Base-by-base conservation (phyloP, 306 rosid species). In the Cyclanthera cordifolia region DNA sequence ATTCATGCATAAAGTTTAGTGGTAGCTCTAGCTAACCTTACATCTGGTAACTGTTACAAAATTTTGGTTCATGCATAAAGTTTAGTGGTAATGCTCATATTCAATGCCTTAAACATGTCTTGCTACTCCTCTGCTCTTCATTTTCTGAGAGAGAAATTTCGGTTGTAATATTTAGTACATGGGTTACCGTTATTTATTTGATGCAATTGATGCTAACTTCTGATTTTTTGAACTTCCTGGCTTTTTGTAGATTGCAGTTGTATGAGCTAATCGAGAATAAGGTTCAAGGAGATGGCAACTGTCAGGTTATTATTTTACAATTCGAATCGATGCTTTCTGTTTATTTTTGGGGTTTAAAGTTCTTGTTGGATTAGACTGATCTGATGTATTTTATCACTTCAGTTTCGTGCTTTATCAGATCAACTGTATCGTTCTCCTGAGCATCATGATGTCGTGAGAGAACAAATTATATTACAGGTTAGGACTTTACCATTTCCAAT, bases 371-470 rank as follows among this genome's bases (percentile, higher is more conserved):
- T n/a, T n/a, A n/a, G n/a, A n/a, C n/a, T n/a, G n/a, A 67, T 70
- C 54, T 75, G 25, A 63, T 70, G 72, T 59, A 34, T 48, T n/a
- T n/a, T 73, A 47, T 76, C 78, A 66, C 80, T 64, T 45, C 89
- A 93, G 99, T 93, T 93, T 79, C 96, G 96, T 54, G 84, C 99
- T 67, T 78, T 93, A 76, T 93, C 99, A 16, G 99, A 93, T 79
- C 99, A 93, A 69, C 90, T 93, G n/a, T 89, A 93, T 66, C 95
- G 99, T 27, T 87, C 99, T 72, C 75, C 91, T 15, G 90, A 81
- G 19, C 86, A 85, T 75, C 96, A 93, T 79, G 82, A 84, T 47
- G 75, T 81, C 81, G 99, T 93, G 69, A 76, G 99, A 72, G 88
- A 86, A 74, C 96, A 90, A 73, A 77, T 93, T 81, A 30, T 82